Evolutionary conservation across 106 monocot genomes (phyloP), one percentile per base, ranked within the genome.

Genomic region (Alisma plantagoaquatica): DNA sequence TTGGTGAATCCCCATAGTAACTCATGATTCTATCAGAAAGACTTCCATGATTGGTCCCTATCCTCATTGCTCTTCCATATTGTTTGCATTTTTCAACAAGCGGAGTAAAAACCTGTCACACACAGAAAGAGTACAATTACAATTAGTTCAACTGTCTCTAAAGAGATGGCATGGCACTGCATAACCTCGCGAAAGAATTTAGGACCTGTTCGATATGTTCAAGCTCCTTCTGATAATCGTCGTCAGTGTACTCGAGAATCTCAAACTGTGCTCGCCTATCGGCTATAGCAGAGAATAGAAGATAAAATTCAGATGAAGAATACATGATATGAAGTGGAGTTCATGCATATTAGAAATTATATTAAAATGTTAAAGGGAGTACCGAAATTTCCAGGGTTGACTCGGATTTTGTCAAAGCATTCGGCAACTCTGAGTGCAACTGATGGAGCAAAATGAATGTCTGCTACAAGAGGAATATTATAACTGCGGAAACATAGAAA

Each of bases 21-120:
- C 90, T 99, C 98, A 99, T 99, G 47, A 99, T 99, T 51, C 98
- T 84, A 60, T 99, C 98, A 57, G 98, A 99, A 66, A 99, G 82
- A 53, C 98, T 99, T 69, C 98, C 98, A 69, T 99, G 98, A 57
- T 99, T 99, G 72, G 90, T 99, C 53, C 98, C 98, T 23, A 99
- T 99, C 16, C 98, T 85, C 82, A 99, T 79, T 65, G 98, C 98
- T 68, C 98, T 78, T 46, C 86, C 98, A 50, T 85, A 99, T 64
- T 90, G 83, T 57, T 99, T 99, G 44, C 98, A 99, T 75, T 99
- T 99, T 60, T 99, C 90, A 55, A 99, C 98, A 43, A 99, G 68
- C 33, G 98, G 98, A 55, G 98, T 64, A 66, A 99, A 91, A 25
- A 99, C 90, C 98, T 99, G 62, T 15, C n/a, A 63, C 29, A 24